Percentiles rank a stretch among this genome's conserved stretches.
phyloP scores from a whole-genome alignment of 306 rosid species.

The Sesbania bispinosa region DNA sequence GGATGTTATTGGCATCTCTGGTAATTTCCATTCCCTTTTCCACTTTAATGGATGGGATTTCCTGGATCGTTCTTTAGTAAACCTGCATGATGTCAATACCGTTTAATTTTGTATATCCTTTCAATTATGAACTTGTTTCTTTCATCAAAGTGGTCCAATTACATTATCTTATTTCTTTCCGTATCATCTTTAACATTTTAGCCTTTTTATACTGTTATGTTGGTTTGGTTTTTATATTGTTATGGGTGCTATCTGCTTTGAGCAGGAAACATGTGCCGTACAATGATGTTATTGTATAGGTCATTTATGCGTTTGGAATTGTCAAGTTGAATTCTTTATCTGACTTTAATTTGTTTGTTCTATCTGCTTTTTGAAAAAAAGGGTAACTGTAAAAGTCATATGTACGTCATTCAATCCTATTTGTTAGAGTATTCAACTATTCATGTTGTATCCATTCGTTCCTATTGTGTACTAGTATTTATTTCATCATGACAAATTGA shows the following conservation, averaged over 20 bases:
- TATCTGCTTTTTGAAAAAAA: neutral
- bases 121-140: neutral
- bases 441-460: neutral
- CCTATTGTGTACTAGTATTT: too few species aligned
- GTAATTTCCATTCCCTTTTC: slow-evolving; percentile 31
- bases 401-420: neutral
- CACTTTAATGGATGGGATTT: neutral
- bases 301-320: neutral
- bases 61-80: neutral
- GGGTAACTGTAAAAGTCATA: neutral
- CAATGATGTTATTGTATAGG: neutral
- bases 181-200: neutral
- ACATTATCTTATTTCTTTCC: neutral
- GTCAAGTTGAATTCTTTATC: neutral
- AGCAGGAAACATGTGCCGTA: neutral
- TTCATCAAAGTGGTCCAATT: slow-evolving; percentile 24
- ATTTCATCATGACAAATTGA: too few species aligned
- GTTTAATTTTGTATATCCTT: neutral
- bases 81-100: slow-evolving; percentile 7
- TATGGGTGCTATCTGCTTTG: neutral
- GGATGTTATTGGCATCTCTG: slow-evolving; percentile 80
- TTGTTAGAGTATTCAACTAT: neutral
- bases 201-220: neutral
- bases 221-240: neutral
- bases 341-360: slow-evolving; percentile 21